Evolutionary conservation across 768 basidiomycete species (phyloP), one percentile per base, ranked within the genome.

Genomic region (Mycena metata): DNA sequence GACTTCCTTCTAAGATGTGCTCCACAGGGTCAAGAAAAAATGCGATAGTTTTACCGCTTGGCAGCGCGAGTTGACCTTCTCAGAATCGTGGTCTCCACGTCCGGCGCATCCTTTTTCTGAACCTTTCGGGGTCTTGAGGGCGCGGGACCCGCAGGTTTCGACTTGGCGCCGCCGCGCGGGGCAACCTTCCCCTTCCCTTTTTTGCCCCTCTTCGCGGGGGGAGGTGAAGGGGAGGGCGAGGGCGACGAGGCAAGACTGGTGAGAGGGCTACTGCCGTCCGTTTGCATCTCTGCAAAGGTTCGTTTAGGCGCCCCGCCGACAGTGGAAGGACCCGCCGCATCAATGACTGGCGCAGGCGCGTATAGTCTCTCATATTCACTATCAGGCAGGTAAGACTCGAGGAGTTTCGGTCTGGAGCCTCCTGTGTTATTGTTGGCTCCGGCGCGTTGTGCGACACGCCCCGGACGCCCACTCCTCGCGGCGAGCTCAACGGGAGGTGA

Each of bases 201-300:
- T 43, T 55, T 64, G 10, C 0, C 24, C 41, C 51, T 64, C 68
- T 65, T 69, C 11, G 0, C 24, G 8, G 68, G 41, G 8, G 63
- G 58, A 13, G 63, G 46, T n/a, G 39, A 39, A 15, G 39, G 39
- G 2, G 39, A 39, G 39, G 39, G 39, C 9, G 39, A 10, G 39
- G 39, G 39, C 9, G 59, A 39, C 5, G 63, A 64, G 5, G 5
- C 56, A 8, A 51, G 3, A 24, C 63, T 64, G 23, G 39, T 64
- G 19, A 69, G 59, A n/a, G 62, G 46, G 35, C 67, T 64, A 50
- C 67, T 64, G 15, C 39, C 62, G 19, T 36, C 57, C 15, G 2
- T 56, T 8, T 39, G 54, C 49, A 65, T 55, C 39, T 55, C 58
- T 15, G 62, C 36, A 1, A 49, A 57, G 9, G 46, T 50, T 12